phyloP scores from a whole-genome alignment of 2,329 filamentous ascomycete genomes.

The Dothistroma septosporum region DNA sequence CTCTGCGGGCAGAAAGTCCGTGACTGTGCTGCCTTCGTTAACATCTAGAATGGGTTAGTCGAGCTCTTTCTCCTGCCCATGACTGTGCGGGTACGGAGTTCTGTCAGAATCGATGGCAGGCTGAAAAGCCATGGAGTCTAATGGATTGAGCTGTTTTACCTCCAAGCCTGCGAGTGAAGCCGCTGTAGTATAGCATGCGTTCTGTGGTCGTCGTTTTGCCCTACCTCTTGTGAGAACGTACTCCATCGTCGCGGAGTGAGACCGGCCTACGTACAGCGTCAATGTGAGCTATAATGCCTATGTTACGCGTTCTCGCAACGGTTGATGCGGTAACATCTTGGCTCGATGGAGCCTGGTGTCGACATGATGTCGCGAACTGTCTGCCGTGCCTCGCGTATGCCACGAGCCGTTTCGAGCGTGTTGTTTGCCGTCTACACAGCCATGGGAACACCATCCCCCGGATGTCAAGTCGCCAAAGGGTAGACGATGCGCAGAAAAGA shows the following conservation, averaged over 20 bases:
- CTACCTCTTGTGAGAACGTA: conserved; percentile 35
- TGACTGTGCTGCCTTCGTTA: conserved; percentile 93
- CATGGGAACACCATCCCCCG: conserved; percentile 21
- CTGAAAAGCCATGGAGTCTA: neutral
- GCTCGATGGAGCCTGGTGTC: conserved; percentile 9
- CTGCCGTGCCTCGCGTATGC: conserved; percentile 1
- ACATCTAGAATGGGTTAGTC: conserved; percentile 57
- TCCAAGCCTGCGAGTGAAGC: conserved; percentile 80
- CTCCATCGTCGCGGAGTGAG: neutral
- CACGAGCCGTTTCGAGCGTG: neutral
- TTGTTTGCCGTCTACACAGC: conserved; percentile 20
- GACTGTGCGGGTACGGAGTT: no score
- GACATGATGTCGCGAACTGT: conserved; percentile 7
- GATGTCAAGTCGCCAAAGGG: neutral
- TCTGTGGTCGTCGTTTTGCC: conserved; percentile 98
- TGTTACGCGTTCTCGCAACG: conserved; percentile 54
- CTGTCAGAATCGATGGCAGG: neutral
- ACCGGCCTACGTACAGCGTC: conserved; percentile 62
- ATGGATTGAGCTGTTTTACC: conserved; percentile 40
- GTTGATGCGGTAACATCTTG: conserved; percentile 2
- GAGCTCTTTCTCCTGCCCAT: neutral
- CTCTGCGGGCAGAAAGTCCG: conserved; percentile 92
- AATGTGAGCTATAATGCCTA: conserved; percentile 97
- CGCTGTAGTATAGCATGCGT: conserved; percentile 97
- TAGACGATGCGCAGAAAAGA: neutral